Evolutionary conservation across 1,284 basidiomycete genomes (phyloP).

Genomic region (Ustilago tritici): DNA sequence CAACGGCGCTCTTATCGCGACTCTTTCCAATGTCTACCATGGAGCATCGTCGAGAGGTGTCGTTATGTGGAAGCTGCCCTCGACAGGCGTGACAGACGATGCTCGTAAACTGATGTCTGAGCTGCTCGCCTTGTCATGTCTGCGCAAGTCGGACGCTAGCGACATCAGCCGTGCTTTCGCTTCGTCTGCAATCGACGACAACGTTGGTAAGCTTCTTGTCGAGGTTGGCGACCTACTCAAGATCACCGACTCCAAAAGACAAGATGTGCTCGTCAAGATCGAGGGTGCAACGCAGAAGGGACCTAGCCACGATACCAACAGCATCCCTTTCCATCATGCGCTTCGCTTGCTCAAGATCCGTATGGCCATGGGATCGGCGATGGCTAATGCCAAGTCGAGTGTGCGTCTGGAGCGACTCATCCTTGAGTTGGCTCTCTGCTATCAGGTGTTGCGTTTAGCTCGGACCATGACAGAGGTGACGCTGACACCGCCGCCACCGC

Average conservation of each 20-base stretch:
- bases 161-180: conserved; percentile 31
- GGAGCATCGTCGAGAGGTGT: conserved; percentile 13
- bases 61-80: conserved; percentile 37
- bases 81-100: conserved; percentile 1
- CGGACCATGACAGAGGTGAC: conserved; percentile 28
- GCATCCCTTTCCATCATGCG: conserved; percentile 34
- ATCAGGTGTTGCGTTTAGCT: conserved; percentile 32
- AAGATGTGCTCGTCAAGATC: conserved; percentile 43
- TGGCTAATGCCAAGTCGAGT: background rate
- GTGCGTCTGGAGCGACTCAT: conserved; percentile 25
- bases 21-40: background rate
- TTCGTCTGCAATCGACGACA: background rate
- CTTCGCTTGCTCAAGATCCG: conserved; percentile 49
- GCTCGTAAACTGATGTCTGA: conserved; percentile 2
- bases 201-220: conserved; percentile 17
- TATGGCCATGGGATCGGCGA: conserved; percentile 20
- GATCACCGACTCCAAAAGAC: conserved; percentile 46
- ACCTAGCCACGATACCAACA: conserved; percentile 39
- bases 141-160: conserved; percentile 35
- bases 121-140: conserved; percentile 26
- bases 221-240: conserved; percentile 37
- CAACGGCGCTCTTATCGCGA: conserved; percentile 40
- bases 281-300: conserved; percentile 41
- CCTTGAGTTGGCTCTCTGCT: conserved; percentile 36
- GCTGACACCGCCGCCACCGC: background rate